A percentile compares a stretch with the other conserved stretches of the same genome.
Evolutionary conservation across 2,329 filamentous ascomycete genomes (phyloP).

Genomic region (Hortaea werneckii): DNA sequence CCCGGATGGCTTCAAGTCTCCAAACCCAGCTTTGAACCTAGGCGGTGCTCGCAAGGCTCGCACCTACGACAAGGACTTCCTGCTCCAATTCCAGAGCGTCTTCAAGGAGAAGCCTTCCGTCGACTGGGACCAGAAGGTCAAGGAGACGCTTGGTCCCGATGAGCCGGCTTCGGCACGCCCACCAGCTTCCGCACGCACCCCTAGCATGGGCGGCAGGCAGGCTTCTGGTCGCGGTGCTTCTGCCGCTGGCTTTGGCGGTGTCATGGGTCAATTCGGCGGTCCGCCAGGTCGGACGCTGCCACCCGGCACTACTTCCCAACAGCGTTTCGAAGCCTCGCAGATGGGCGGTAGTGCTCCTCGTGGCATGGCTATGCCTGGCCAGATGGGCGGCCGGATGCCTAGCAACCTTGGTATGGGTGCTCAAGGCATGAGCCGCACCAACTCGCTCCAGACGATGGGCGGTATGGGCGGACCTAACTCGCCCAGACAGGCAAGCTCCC

Average conservation of each 20-base stretch:
- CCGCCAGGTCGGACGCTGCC: constrained; percentile 48
- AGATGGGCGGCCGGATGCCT: constrained; percentile 49
- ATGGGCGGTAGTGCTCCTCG: constrained; percentile 9
- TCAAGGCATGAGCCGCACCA: constrained; percentile 51
- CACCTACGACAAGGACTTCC: constrained; percentile 90
- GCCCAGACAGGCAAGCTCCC: constrained; percentile 42
- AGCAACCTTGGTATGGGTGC: constrained; percentile 42
- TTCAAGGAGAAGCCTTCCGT: constrained; percentile 94
- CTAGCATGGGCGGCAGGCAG: constrained; percentile 37
- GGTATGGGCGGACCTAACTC: constrained; percentile 55
- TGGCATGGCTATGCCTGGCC: constrained; percentile 31
- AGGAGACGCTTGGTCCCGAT: constrained; percentile 75
- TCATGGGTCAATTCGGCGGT: constrained; percentile 48
- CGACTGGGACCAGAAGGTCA: constrained; percentile 83
- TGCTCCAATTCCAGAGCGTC: constrained; percentile 90
- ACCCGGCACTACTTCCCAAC: constrained; percentile 63
- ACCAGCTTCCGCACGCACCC: constrained; percentile 38
- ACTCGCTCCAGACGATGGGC: constrained; percentile 49
- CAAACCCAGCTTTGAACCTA: constrained; percentile 85
- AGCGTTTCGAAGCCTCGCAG: constrained; percentile 50
- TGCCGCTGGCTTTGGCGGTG: constrained; percentile 34
- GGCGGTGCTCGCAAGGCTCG: constrained; percentile 62
- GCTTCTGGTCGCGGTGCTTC: constrained; percentile 31
- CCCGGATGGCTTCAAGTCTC: constrained; percentile 72
- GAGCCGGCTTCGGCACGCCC: constrained; percentile 49